Evolutionary conservation across 116 monocot species (phyloP), one percentile per base, ranked within the genome.

Genomic region (Zostera marina): DNA sequence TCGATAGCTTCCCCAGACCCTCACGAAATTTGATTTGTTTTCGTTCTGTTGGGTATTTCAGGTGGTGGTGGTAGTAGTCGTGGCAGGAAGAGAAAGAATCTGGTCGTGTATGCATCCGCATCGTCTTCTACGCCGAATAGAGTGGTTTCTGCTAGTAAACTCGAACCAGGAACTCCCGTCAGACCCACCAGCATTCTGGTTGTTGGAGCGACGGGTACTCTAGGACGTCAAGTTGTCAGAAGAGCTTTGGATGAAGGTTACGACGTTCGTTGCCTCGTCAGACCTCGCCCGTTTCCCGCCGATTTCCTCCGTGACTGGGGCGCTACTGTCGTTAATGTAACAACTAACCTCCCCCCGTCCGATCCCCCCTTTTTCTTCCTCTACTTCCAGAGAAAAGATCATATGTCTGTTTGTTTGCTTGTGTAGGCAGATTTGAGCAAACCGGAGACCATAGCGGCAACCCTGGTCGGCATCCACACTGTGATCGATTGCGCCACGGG

Each of bases 221-320:
- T 94, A 61, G 94, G 94, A 7, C 72, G 94, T 41, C 94, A 94
- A 68, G 65, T 94, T 54, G 94, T 94, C 49, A 70, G 94, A 63
- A 79, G 71, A 61, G 88, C 94, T 42, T 69, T 94, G 45, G 94
- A 94, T 71, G 94, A 94, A 72, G 94, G 94, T 5, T 94, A 94
- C 65, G 94, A 94, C 68, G 94, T 94, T 53, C 74, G 94, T 62
- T 94, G 94, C 47, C 94, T 94, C 70, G 94, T 94, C 51, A 82
- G 94, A 62, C 88, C 94, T 60, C 79, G 94, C 24, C 94, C 94
- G 16, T 77, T 79, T 68, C 94, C 94, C n/a, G 94, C 94, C 24
- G 85, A 94, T 56, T 94, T 94, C 56, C 84, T 94, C 59, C 79
- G 94, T 19, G 88, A 94, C 58, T 94, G 94, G 94, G 94, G 94